Evolutionary conservation across 768 basidiomycete genomes (phyloP), one percentile per base, ranked within the genome.

Genomic region (Rickenella mellea): DNA sequence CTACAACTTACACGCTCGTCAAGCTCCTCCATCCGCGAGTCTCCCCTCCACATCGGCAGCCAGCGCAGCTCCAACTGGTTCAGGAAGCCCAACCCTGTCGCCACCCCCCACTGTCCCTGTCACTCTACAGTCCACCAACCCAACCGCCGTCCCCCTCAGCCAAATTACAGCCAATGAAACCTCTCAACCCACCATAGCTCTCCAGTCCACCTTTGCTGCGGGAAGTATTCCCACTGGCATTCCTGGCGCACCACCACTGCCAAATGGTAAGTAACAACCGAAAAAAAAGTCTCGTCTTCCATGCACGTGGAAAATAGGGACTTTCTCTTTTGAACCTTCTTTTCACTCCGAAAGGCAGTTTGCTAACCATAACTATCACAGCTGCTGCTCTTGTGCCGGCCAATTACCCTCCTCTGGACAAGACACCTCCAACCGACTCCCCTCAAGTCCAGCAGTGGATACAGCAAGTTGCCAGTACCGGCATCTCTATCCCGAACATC

Each of bases 381-480:
- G 77, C 65, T 42, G 58, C 61, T 9, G 52, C 55, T 10, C 51
- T 83, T 28, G 52, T 54, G 25, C 73, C 78, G 2, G 49, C 74
- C 14, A 71, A 73, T 46, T 89, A 84, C 55, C 86, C 86, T 3
- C 27, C 71, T 0, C 63, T 85, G n/a, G 86, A 88, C 60, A 59
- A 54, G 21, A 53, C 65, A 2, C 83, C 84, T 24, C 70, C 78
- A 5, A 69, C 64, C 3, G 73, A 82, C 59, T 75, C 76, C 5
- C 65, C 74, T 15, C 60, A 80, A 48, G 83, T 88, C 7, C 63
- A 73, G 49, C 69, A 75, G 53, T 89, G 86, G 86, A 77, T 80
- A n/a, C 39, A 66, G 42, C 74, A 82, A 11, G 77, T 87, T 20
- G 37, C 52, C 5, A 60, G 63, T 32, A 73, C 76, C 8, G 79